Base-by-base conservation (phyloP, 2,329 filamentous ascomycete genomes). In the Dothidotthia symphoricarpi region DNA sequence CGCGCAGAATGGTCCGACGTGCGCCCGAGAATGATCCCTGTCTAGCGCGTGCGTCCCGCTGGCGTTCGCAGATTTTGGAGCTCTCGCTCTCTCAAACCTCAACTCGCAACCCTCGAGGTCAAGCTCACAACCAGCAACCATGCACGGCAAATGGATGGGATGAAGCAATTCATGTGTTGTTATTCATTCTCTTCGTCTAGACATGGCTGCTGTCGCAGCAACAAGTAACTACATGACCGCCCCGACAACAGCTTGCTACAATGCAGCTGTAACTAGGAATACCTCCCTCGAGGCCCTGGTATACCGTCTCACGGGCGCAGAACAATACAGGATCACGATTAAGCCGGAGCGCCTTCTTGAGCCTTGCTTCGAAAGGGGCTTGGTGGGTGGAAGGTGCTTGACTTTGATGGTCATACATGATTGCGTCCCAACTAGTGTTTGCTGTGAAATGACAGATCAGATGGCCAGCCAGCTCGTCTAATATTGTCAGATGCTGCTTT, bases 261-360 rank as follows among this genome's bases (percentile, higher is more conserved):
- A 55, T 58, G 66, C 66, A 68, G 66, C 73, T 77, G 77, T 78
- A 78, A 80, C 77, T 80, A 77, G 75, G 69, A 66, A 65, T 33
- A 67, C 64, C 66, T 70, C 76, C 69, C 34, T 77, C 88, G 83
- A 83, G 76, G 74, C 79, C 78, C 88, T 86, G 86, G 88, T 93
- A 85, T 75, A 76, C 77, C 77, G 82, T 85, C 80, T 76, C 68
- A 69, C 43, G 78, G 87, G 88, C 89, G 85, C 75, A 95, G 79
- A 95, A 59, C 36, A 58, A 67, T 52, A 49, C 47, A 41, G 62
- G 85, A 88, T 88, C 86, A 84, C 88, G 85, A 95, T 93, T 95
- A 95, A 96, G 90, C 90, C 89, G 90, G 90, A 95, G 89, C 87
- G 81, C 80, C 83, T 84, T 83, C 82, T 90, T 83, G 79, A 87